A percentile compares a stretch with the other conserved stretches of the same genome.
Conservation (phyloP, 2,329 filamentous ascomycete genomes). For the Chaetoscypha palmicola region DNA sequence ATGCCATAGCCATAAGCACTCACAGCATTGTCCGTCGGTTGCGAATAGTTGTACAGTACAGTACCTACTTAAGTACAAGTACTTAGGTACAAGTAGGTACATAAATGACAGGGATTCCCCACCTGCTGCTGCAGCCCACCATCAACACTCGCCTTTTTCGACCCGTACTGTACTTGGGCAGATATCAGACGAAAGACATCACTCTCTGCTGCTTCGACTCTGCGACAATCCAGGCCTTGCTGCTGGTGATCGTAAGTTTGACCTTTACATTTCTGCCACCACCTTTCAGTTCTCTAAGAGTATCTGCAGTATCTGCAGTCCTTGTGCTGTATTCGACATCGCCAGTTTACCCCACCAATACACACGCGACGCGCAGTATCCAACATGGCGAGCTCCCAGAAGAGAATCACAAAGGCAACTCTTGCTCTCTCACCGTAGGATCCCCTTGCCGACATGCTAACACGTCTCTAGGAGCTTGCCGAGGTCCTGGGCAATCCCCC, state of each 20-base stretch:
- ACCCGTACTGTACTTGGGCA: neutral
- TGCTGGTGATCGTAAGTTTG: neutral
- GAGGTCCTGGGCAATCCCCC: conserved; percentile 51
- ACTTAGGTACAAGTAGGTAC: too few relatives aligned
- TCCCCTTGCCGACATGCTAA: conserved; percentile 1
- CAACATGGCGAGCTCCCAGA: conserved; percentile 24
- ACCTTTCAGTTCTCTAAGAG: neutral
- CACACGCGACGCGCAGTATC: conserved; percentile 4
- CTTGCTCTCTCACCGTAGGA: neutral
- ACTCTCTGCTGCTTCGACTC: neutral
- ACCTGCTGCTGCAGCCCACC: neutral
- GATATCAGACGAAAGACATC: neutral
- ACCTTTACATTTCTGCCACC: neutral
- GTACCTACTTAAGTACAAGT: too few relatives aligned
- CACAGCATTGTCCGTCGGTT: too few relatives aligned
- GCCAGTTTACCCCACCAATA: neutral
- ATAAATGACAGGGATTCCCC: conserved; percentile 1
- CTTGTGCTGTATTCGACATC: too few relatives aligned
- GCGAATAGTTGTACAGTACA: too few relatives aligned
- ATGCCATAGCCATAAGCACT: too few relatives aligned
- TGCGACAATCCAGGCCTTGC: neutral
- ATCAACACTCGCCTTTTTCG: neutral
- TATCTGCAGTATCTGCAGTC: neutral
- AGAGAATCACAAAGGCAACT: conserved; percentile 26
- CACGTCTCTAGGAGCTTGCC: conserved; percentile 45